Evolutionary conservation across 1,284 basidiomycete species (phyloP).

Genomic region (Malassezia sympodialis): DNA sequence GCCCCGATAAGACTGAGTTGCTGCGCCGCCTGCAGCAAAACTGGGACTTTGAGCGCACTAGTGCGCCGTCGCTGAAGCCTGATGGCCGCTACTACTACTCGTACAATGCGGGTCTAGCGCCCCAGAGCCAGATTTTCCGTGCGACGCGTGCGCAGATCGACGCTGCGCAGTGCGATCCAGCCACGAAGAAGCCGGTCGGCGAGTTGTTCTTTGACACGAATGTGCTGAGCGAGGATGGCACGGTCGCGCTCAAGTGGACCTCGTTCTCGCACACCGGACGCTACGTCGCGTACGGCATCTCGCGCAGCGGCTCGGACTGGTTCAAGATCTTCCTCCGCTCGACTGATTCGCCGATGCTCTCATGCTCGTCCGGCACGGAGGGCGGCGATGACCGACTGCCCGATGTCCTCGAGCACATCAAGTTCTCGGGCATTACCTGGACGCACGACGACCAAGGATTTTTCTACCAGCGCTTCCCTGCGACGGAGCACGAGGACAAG

Average conservation of each 20-base stretch:
- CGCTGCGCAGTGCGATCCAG: conserved; percentile 17
- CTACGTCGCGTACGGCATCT: conserved; percentile 40
- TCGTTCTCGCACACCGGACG: conserved; percentile 40
- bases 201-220: conserved; percentile 43
- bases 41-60: conserved; percentile 40
- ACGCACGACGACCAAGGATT: conserved; percentile 42
- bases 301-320: conserved; percentile 45
- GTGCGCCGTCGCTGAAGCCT: conserved; percentile 35
- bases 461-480: conserved; percentile 43
- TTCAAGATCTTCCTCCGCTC: conserved; percentile 35
- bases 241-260: conserved; percentile 33
- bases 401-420: conserved; percentile 37
- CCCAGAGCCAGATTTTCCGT: conserved; percentile 37
- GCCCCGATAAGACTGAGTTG: conserved; percentile 31
- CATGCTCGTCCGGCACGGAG: conserved; percentile 20
- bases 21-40: conserved; percentile 33
- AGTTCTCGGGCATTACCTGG: conserved; percentile 36
- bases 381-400: conserved; percentile 33
- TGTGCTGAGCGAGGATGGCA: conserved; percentile 38
- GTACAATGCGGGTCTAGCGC: conserved; percentile 43
- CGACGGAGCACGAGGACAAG: conserved; percentile 27
- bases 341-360: conserved; percentile 32
- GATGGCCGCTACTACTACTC: conserved; percentile 42
- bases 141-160: conserved; percentile 29
- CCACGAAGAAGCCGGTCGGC: conserved; percentile 28